These are phyloP conservation scores for Jatropha curcas DNA, from an alignment of 345 rosid genomes.

Conservation along the genomic window DNA sequence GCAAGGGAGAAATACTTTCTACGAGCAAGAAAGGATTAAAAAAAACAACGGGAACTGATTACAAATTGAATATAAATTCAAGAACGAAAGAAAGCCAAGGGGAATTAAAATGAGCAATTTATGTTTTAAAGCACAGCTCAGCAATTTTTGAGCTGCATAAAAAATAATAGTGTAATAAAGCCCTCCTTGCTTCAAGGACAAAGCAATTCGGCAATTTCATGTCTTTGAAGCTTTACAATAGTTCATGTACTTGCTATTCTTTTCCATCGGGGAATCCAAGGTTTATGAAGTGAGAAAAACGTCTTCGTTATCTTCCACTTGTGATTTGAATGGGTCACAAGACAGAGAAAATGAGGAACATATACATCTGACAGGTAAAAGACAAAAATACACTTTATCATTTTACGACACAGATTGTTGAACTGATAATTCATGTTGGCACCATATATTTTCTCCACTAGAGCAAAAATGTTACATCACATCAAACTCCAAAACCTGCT, in stretches of 20 bases:
- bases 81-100: slow-evolving; percentile 2
- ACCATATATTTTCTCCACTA: neutral
- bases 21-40: neutral
- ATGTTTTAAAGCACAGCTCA: neutral
- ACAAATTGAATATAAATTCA: neutral
- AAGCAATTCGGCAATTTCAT: neutral
- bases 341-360: neutral
- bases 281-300: neutral
- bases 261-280: neutral
- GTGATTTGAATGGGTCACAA: neutral
- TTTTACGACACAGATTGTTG: neutral
- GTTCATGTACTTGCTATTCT: neutral
- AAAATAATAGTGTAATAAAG: slow-evolving; percentile 2
- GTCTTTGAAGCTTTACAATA: neutral
- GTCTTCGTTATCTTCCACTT: neutral
- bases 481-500: neutral
- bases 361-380: neutral
- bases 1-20: neutral
- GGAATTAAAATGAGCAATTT: slow-evolving; percentile 2
- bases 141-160: neutral
- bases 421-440: neutral
- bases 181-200: neutral
- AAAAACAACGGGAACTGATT: neutral
- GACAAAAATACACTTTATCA: neutral
- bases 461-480: neutral